Percentiles rank a stretch among this genome's conserved stretches.
Conservation (phyloP, 1,139 yeast species). For the Geotrichum siamense region DNA sequence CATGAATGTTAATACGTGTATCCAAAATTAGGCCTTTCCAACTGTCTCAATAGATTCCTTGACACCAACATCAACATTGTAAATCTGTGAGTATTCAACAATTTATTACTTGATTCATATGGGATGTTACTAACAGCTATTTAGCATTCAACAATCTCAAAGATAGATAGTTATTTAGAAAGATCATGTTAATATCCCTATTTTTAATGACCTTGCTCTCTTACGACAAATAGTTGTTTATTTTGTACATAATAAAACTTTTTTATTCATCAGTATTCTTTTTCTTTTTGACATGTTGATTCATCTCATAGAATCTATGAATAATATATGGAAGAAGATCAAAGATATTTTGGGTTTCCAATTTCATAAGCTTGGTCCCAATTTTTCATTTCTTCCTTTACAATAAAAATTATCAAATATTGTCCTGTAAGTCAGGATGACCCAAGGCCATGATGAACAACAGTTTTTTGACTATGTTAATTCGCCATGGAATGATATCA, state of each 20-base stretch:
- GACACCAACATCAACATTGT: slow-evolving; percentile 86
- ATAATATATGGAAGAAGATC: no score
- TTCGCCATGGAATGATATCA: slow-evolving; percentile 5
- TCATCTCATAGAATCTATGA: no score
- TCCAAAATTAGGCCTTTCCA: slow-evolving; percentile 39
- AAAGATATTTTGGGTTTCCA: no score
- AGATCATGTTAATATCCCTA: background rate
- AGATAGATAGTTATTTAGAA: slow-evolving; percentile 17
- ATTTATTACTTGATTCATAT: background rate
- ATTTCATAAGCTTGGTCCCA: no score
- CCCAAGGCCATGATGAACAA: slow-evolving; percentile 6
- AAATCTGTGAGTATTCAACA: slow-evolving; percentile 39
- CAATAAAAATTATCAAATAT: no score
- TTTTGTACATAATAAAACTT: slow-evolving; percentile 7
- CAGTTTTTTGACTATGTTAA: slow-evolving; percentile 12
- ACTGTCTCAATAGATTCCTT: slow-evolving; percentile 78
- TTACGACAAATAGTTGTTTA: background rate
- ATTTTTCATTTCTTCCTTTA: no score
- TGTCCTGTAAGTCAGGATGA: no score
- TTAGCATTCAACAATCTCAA: slow-evolving; percentile 26
- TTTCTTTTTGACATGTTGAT: no score
- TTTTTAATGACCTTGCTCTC: slow-evolving; percentile 2
- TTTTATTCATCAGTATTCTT: no score
- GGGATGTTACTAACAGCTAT: background rate
- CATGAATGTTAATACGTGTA: no score